Evolutionary conservation across 2,329 filamentous ascomycete genomes (phyloP).

Genomic region (Aspergillus alliaceus): DNA sequence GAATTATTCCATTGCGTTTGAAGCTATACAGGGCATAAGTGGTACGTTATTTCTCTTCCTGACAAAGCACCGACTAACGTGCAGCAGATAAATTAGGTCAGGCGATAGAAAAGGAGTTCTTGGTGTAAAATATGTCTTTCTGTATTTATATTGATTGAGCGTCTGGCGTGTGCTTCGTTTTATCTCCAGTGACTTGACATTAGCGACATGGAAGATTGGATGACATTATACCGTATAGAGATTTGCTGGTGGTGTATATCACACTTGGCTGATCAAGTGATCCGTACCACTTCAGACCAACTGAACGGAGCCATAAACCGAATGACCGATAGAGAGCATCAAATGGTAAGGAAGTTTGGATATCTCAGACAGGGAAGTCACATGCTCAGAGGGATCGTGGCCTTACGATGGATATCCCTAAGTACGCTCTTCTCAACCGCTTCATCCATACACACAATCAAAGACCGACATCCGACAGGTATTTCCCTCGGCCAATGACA

Average conservation of each 20-base stretch:
- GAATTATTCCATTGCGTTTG: conserved; percentile 25
- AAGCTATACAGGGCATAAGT: conserved; percentile 22
- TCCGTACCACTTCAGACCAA: too few species aligned
- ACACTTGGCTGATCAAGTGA: background rate
- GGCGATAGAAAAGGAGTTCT: conserved; percentile 3
- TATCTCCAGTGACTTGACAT: background rate
- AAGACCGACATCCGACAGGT: too few species aligned
- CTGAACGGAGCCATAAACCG: too few species aligned
- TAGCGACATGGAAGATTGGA: background rate
- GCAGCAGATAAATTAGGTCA: background rate
- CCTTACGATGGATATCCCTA: too few species aligned
- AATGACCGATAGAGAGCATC: too few species aligned
- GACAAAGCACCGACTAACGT: background rate
- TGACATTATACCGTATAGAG: background rate
- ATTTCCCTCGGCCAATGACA: too few species aligned
- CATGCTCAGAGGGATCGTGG: too few species aligned
- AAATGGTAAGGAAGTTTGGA: too few species aligned
- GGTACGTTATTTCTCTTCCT: conserved; percentile 6
- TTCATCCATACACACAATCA: too few species aligned
- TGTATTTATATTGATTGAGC: background rate
- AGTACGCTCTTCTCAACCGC: too few species aligned
- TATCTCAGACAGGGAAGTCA: too few species aligned
- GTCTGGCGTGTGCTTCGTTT: background rate
- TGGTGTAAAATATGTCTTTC: background rate
- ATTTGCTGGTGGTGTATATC: background rate